Base-by-base conservation (phyloP, 306 rosid species). In the Crataegus laevigata region DNA sequence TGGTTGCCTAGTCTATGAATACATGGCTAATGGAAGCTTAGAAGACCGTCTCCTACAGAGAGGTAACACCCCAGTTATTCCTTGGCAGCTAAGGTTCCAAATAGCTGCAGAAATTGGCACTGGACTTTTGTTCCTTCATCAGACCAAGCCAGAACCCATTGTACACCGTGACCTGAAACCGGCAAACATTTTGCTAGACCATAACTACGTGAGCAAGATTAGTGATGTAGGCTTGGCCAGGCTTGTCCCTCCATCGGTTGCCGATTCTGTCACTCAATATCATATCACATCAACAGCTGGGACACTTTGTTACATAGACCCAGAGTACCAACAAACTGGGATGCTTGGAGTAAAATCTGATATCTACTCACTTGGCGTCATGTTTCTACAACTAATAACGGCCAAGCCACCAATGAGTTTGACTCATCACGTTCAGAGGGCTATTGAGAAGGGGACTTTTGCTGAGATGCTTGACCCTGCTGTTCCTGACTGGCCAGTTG, bases 101-200 rank as follows among this genome's bases (percentile, higher is more conserved):
- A 91, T 93, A 29, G 93, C 93, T 0, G 96, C 96, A 18, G 98
- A 93, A 83, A 91, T 91, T 47, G 98, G 88, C n/a, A 89, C 96
- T 0, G 93, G 86, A 26, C 96, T 93, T 34, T 86, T 90, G 73
- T 93, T 90, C 89, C 93, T 90, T 28, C 98, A 89, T 72, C 91
- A 86, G 66, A 66, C 91, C 59, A 93, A 89, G 80, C 98, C 98
- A 29, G 94, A 93, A 42, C 47, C 47, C 15, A 11, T 42, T 42
- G 15, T 42, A 42, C 47, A 42, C 47, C 15, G 47, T 42, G 47
- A 42, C 47, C 47, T 42, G 15, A 42, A 42, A 42, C 47, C 15
- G 47, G 15, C 47, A 11, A 42, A 42, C 47, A 42, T 42, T 42
- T 42, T 42, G 47, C 14, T 42, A 42, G 47, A 42, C 47, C 47